Conservation (phyloP, 169 alveolate species). For the Eimeria maxima region DNA sequence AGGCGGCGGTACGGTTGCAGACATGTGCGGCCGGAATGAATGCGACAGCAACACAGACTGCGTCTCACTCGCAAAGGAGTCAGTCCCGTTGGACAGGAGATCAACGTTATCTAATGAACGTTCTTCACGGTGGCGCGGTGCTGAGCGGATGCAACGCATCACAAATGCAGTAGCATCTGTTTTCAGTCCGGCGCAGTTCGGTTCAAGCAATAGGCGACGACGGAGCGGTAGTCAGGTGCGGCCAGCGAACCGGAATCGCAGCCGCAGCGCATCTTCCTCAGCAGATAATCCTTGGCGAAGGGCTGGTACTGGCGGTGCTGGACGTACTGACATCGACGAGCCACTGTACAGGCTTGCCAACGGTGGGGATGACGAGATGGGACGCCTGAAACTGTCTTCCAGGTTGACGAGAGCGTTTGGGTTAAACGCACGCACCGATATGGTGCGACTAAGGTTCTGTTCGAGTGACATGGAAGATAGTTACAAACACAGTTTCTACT, state of each 20-base stretch:
- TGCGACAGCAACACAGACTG: conserved; percentile 47
- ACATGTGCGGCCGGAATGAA: neutral
- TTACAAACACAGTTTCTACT: conserved; percentile 71
- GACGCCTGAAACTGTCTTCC: conserved; percentile 41
- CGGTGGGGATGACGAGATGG: conserved; percentile 28
- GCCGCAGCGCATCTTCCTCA: conserved; percentile 53
- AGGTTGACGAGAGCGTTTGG: conserved; percentile 65
- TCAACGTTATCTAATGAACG: conserved; percentile 56
- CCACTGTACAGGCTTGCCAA: conserved; percentile 59
- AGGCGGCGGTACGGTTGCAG: conserved; percentile 17
- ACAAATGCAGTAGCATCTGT: conserved; percentile 56
- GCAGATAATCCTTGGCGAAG: conserved; percentile 46
- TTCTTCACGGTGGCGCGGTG: conserved; percentile 63
- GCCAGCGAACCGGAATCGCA: conserved; percentile 44
- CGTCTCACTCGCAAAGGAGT: conserved; percentile 36
- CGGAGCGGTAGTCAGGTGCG: conserved; percentile 22
- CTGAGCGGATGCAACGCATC: conserved; percentile 76
- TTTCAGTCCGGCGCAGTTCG: conserved; percentile 60
- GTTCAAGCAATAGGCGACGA: conserved; percentile 46
- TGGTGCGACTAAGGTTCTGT: conserved; percentile 74
- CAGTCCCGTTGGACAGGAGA: conserved; percentile 48
- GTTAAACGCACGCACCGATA: conserved; percentile 57
- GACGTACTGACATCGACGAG: conserved; percentile 49
- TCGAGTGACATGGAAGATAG: conserved; percentile 74
- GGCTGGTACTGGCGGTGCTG: conserved; percentile 54